Percentiles rank a stretch among this genome's conserved stretches.
Evolutionary conservation across 2,329 filamentous ascomycete species (phyloP).

Genomic region (Hymenoscyphus occultus): DNA sequence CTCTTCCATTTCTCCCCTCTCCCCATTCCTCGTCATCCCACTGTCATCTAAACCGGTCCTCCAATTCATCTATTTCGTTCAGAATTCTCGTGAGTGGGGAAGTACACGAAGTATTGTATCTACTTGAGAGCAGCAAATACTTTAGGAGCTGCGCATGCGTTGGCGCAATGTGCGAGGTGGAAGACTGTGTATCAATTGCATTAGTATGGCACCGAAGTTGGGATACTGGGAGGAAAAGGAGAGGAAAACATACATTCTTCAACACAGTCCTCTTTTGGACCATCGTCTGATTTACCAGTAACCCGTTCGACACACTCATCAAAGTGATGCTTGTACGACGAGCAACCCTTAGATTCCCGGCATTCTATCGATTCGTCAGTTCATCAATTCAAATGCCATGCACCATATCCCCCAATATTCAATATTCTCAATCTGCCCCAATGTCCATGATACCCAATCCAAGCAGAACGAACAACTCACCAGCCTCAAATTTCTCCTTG

Average conservation of each 20-base stretch:
- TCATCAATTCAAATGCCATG: not conserved
- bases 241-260: constrained; percentile 85
- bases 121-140: constrained; percentile 93
- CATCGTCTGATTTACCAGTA: constrained; percentile 67
- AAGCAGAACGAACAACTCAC: constrained; percentile 54
- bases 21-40: constrained; percentile 20
- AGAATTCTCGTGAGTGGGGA: constrained; percentile 9
- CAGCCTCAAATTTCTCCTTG: constrained; percentile 87
- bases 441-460: not conserved
- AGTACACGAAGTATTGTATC: constrained; percentile 33
- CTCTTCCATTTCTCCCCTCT: constrained; percentile 10
- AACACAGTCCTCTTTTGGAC: constrained; percentile 87
- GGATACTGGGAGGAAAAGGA: not conserved
- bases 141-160: constrained; percentile 90
- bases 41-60: not conserved
- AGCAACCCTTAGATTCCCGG: constrained; percentile 79
- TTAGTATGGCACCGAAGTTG: constrained; percentile 13
- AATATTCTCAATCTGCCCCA: not conserved
- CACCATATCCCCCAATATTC: not conserved
- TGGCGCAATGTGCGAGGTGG: constrained; percentile 96
- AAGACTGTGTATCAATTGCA: constrained; percentile 65
- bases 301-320: constrained; percentile 98
- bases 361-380: constrained; percentile 63
- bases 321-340: constrained; percentile 92
- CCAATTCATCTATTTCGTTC: not conserved